phyloP scores from a whole-genome alignment of 495 filamentous ascomycete genomes.

The Cenococcum geophilum region DNA sequence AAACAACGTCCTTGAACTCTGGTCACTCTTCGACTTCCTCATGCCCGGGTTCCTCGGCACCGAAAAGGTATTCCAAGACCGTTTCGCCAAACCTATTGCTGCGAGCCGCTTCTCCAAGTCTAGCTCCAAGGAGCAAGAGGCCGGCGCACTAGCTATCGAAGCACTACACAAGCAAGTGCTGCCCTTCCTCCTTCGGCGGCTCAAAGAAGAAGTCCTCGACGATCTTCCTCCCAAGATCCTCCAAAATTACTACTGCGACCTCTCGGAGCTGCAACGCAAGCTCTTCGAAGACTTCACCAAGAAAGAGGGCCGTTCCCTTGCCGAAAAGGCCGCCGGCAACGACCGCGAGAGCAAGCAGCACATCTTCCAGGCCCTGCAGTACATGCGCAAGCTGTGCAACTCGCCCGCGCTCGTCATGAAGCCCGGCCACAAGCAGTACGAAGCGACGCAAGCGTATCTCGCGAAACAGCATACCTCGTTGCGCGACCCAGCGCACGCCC shows the following conservation, averaged over 20 bases:
- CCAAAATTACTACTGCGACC: slow-evolving; percentile 99
- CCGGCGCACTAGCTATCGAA: slow-evolving; percentile 90
- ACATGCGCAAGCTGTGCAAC: slow-evolving; percentile 99
- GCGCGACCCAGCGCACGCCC: slow-evolving; percentile 80
- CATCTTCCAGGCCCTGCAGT: slow-evolving; percentile 97
- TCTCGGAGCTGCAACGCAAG: slow-evolving; percentile 88
- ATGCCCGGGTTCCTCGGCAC: slow-evolving; percentile 99
- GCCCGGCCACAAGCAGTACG: slow-evolving; percentile 84
- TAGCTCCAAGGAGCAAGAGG: slow-evolving; percentile 97
- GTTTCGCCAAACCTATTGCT: slow-evolving; percentile 95
- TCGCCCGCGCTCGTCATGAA: slow-evolving; percentile 94
- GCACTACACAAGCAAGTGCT: slow-evolving; percentile 96
- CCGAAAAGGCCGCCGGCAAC: slow-evolving; percentile 64
- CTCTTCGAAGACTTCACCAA: slow-evolving; percentile 94
- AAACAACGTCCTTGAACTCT: slow-evolving; percentile 96
- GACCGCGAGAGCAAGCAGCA: slow-evolving; percentile 94
- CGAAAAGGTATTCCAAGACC: slow-evolving; percentile 94
- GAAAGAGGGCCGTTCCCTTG: slow-evolving; percentile 78
- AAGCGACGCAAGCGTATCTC: slow-evolving; percentile 70
- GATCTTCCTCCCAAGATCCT: slow-evolving; percentile 97
- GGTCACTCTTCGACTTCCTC: slow-evolving; percentile 97
- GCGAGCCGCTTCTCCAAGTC: slow-evolving; percentile 92
- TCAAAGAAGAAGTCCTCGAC: slow-evolving; percentile 96
- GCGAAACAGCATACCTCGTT: slow-evolving; percentile 63
- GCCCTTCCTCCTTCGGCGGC: slow-evolving; percentile 88